Evolutionary conservation across 495 filamentous ascomycete species (phyloP).

Genomic region (Halenospora varia): DNA sequence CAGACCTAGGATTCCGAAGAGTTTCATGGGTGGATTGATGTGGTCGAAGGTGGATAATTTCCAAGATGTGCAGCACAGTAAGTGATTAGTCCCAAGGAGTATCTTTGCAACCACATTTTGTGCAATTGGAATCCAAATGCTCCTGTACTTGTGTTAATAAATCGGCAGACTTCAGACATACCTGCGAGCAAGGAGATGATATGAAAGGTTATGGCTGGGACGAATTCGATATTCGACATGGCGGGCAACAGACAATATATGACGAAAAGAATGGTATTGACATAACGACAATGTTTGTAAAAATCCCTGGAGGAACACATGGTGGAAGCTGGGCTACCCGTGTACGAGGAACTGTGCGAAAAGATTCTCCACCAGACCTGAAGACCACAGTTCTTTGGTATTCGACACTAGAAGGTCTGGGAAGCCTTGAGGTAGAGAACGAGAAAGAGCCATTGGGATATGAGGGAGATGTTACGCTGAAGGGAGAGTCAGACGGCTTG

Average conservation of each 20-base stretch:
- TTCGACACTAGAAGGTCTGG: slow-evolving; percentile 72
- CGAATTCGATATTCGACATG: slow-evolving; percentile 82
- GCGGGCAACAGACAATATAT: slow-evolving; percentile 84
- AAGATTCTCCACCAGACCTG: slow-evolving; percentile 48
- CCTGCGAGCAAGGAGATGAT: slow-evolving; percentile 91
- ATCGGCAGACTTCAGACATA: slow-evolving; percentile 75
- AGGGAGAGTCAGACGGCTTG: slow-evolving; percentile 67
- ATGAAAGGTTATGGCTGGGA: slow-evolving; percentile 99
- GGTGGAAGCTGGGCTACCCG: slow-evolving; percentile 90
- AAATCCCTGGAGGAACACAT: slow-evolving; percentile 81
- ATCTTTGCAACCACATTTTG: not conserved
- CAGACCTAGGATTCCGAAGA: slow-evolving; percentile 80
- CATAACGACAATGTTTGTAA: slow-evolving; percentile 88
- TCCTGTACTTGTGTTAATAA: slow-evolving; percentile 6
- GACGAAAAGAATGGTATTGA: slow-evolving; percentile 85
- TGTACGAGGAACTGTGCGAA: slow-evolving; percentile 71
- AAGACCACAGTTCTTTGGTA: slow-evolving; percentile 81
- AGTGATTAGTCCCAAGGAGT: slow-evolving; percentile 28
- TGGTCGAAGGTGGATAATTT: slow-evolving; percentile 89
- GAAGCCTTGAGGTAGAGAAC: slow-evolving; percentile 55
- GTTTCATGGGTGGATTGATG: slow-evolving; percentile 77
- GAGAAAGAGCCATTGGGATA: slow-evolving; percentile 55
- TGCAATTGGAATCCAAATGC: not conserved
- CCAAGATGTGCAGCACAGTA: slow-evolving; percentile 72
- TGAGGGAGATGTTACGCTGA: slow-evolving; percentile 68